Evolutionary conservation across 352 stramenopile genomes (phyloP).

Genomic region (Phytophthora chlamydospora): DNA sequence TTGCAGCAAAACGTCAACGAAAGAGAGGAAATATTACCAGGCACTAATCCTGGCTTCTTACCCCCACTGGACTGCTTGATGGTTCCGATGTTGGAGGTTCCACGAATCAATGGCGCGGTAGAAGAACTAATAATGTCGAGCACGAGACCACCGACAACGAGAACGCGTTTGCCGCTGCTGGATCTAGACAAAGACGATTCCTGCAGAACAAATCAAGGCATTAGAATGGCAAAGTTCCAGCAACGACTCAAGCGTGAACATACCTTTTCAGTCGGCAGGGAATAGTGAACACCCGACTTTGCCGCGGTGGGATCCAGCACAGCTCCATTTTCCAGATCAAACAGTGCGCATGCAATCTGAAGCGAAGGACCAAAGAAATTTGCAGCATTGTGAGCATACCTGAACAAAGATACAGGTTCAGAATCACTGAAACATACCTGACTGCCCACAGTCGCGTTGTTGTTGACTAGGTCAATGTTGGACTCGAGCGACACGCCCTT

Average conservation of each 20-base stretch:
- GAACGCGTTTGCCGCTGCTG: slow-evolving; percentile 43
- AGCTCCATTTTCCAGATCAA: slow-evolving; percentile 58
- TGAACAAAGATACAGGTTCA: no score
- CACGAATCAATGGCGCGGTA: slow-evolving; percentile 63
- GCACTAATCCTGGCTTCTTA: slow-evolving; percentile 4
- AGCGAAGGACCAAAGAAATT: slow-evolving; percentile 3
- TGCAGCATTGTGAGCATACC: neutral
- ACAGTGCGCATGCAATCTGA: slow-evolving; percentile 69
- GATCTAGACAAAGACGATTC: slow-evolving; percentile 5
- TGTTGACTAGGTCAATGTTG: slow-evolving; percentile 97
- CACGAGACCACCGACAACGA: slow-evolving; percentile 89
- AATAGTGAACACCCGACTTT: slow-evolving; percentile 38
- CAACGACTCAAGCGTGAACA: neutral
- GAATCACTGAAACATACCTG: slow-evolving; percentile 63
- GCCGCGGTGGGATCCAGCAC: slow-evolving; percentile 9
- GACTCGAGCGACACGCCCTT: slow-evolving; percentile 90
- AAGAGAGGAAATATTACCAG: neutral
- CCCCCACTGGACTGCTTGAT: slow-evolving; percentile 86
- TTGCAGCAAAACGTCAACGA: neutral
- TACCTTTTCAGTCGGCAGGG: slow-evolving; percentile 57
- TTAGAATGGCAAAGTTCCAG: slow-evolving; percentile 4
- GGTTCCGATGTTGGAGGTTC: slow-evolving; percentile 89
- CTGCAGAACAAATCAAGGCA: slow-evolving; percentile 8
- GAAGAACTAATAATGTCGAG: slow-evolving; percentile 88
- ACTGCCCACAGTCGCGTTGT: slow-evolving; percentile 96